phyloP scores from a whole-genome alignment of 352 stramenopile species.

The Phytopythium montanum region DNA sequence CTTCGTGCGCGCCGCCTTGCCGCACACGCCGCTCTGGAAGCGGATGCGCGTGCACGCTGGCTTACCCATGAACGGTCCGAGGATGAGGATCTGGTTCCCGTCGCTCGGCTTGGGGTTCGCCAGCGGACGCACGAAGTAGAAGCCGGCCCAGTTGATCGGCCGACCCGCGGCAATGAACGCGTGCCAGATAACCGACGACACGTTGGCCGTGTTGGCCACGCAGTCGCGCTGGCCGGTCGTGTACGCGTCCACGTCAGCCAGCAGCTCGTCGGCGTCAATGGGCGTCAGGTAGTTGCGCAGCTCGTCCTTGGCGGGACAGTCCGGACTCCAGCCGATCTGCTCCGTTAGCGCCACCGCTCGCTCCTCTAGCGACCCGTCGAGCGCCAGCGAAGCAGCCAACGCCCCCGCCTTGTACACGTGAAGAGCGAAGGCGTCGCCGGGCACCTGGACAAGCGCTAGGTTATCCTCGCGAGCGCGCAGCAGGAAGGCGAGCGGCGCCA shows the following conservation, averaged over 20 bases:
- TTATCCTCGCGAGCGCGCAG: conserved; percentile 61
- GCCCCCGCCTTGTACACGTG: conserved; percentile 50
- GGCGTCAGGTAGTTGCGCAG: conserved; percentile 55
- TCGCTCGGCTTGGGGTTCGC: conserved; percentile 50
- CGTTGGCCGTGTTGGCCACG: conserved; percentile 77
- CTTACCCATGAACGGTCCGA: conserved; percentile 81
- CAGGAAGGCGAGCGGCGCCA: conserved; percentile 53
- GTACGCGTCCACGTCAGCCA: conserved; percentile 58
- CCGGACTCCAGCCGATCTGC: conserved; percentile 60
- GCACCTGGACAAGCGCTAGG: conserved; percentile 23
- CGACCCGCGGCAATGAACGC: conserved; percentile 59
- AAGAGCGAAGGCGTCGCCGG: neutral
- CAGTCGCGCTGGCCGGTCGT: conserved; percentile 69
- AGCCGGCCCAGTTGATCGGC: conserved; percentile 77
- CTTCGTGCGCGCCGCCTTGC: conserved; percentile 58
- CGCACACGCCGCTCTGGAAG: conserved; percentile 71
- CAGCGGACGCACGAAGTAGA: conserved; percentile 77
- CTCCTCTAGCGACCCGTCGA: conserved; percentile 40
- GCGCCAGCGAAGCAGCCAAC: conserved; percentile 29
- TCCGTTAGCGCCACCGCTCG: conserved; percentile 43
- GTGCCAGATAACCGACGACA: conserved; percentile 80
- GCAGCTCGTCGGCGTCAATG: conserved; percentile 61
- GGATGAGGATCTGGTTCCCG: conserved; percentile 57
- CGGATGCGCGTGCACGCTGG: conserved; percentile 79
- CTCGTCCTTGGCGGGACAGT: conserved; percentile 45